Base-by-base conservation (phyloP, 768 basidiomycete species). In the Strobilomyces confusus region DNA sequence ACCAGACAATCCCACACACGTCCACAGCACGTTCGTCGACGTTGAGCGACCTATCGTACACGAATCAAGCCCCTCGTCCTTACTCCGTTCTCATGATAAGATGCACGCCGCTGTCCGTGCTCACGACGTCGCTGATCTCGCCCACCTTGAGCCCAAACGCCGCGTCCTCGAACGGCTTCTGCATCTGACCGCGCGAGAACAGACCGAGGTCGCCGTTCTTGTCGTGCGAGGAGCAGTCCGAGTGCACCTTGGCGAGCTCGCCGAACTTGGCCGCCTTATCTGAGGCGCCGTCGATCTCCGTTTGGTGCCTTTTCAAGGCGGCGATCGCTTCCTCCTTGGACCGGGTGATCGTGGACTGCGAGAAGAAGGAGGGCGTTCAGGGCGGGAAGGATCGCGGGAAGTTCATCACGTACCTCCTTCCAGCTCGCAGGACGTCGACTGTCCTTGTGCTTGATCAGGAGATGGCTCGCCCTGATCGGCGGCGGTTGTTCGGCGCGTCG, bases 101-200 rank as follows among this genome's bases (percentile, higher is more conserved):
- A 70, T 99, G 97, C 20, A 98, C 92, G 19, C 97, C 97, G 60
- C 92, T 95, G 60, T 98, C 95, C 43, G 95, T 89, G 62, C 81
- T 82, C 65, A 98, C 81, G 43, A 93, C 73, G 26, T 83, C 86
- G 69, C 89, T 92, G 66, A 94, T 85, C 72, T 89, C 71, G 9
- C 85, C 89, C 20, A 87, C 79, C 44, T 83, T 65, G 57, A 94
- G 76, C 3, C 72, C 80, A 69, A 80, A 95, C 12, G 90, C 75
- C 30, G 91, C 89, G 29, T 95, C 92, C 72, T 98, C 95, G 64
- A 99, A 99, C 33, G 92, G 86, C 72, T 91, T 93, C 73, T 99
- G 97, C 97, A 99, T 99, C 75, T 91, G 87, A 1, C 87, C 89
- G 17, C 71, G 82, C 1, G 79, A 80, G 64, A 99, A 99, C 76